Conservation (phyloP, 2,329 filamentous ascomycete genomes). For the Monilinia aucupariae region DNA sequence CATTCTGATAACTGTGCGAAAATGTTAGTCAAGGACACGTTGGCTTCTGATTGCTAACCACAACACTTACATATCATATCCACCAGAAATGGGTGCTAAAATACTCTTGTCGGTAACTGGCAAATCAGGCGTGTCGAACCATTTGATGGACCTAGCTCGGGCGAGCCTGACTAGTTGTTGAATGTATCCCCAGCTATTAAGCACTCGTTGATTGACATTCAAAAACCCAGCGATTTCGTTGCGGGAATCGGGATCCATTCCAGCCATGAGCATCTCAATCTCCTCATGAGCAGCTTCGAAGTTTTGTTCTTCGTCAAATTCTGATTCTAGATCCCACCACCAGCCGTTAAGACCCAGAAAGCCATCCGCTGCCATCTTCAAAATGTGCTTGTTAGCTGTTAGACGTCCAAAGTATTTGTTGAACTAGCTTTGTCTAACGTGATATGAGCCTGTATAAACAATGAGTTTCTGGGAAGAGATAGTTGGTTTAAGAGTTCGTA, state of each 20-base stretch:
- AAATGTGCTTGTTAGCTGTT: neutral
- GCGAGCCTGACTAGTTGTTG: neutral
- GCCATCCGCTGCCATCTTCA: neutral
- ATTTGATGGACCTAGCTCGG: neutral
- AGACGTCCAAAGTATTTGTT: neutral
- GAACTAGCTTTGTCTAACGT: neutral
- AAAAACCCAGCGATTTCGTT: neutral
- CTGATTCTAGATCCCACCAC: neutral
- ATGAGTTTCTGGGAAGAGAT: neutral
- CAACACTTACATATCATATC: neutral
- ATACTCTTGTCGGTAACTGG: neutral
- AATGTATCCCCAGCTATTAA: rapidly evolving
- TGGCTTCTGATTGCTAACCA: neutral
- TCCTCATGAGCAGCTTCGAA: neutral
- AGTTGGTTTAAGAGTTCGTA: neutral
- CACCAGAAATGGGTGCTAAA: neutral
- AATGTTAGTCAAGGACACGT: neutral
- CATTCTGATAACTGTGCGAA: neutral
- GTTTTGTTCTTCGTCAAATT: too few species aligned
- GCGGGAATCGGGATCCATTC: neutral
- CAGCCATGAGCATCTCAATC: neutral
- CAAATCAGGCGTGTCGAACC: neutral
- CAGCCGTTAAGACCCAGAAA: neutral
- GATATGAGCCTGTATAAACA: too few species aligned
- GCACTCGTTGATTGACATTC: too few species aligned